Evolutionary conservation across 2,329 filamentous ascomycete species (phyloP).

Genomic region (Madurella fahalii): DNA sequence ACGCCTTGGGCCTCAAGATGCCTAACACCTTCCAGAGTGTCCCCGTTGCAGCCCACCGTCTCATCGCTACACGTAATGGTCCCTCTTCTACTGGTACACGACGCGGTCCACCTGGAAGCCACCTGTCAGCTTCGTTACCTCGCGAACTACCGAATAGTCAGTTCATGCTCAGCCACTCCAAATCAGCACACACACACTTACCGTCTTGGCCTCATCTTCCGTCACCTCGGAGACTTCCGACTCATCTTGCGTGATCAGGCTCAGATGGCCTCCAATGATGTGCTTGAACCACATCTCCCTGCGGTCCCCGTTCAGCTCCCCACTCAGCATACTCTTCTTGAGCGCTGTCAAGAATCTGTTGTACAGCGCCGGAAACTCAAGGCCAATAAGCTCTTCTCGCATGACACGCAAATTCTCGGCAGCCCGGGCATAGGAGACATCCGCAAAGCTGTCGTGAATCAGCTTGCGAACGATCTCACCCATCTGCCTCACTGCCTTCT

Average conservation of each 20-base stretch:
- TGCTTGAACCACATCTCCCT: slow-evolving; percentile 74
- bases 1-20: no score
- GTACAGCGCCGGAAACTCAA: slow-evolving; percentile 72
- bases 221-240: slow-evolving; percentile 63
- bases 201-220: slow-evolving; percentile 66
- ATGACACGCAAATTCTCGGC: slow-evolving; percentile 74
- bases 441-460: slow-evolving; percentile 69
- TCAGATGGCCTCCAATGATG: slow-evolving; percentile 62
- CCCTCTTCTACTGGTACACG: not conserved
- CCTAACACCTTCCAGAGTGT: not conserved
- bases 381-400: slow-evolving; percentile 68
- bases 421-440: slow-evolving; percentile 68
- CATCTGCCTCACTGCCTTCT: slow-evolving; percentile 71
- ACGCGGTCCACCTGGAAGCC: no score
- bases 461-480: slow-evolving; percentile 63
- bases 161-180: not conserved
- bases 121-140: not conserved
- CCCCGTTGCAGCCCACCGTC: not conserved
- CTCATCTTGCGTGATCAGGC: slow-evolving; percentile 64
- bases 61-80: not conserved
- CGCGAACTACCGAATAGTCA: slow-evolving; percentile 14
- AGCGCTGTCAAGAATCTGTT: slow-evolving; percentile 68
- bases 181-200: slow-evolving; percentile 26
- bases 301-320: slow-evolving; percentile 70
- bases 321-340: slow-evolving; percentile 67